phyloP scores from a whole-genome alignment of 306 rosid genomes.

The Medicago arabica region DNA sequence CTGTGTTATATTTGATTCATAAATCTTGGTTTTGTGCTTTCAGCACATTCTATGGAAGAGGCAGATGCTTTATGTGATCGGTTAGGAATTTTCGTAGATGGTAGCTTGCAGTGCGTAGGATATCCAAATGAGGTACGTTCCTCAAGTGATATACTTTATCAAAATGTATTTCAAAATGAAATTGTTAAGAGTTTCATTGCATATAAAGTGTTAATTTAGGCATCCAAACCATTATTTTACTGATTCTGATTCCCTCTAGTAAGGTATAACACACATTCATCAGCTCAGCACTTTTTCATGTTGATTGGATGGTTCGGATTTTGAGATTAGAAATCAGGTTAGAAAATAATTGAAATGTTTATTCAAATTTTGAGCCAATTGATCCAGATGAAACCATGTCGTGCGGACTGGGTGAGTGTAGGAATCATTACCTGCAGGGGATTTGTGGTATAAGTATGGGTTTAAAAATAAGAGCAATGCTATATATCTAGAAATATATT shows the following conservation, averaged over 20 bases:
- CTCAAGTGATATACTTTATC: slow-evolving; percentile 27
- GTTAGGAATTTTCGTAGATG: slow-evolving; percentile 79
- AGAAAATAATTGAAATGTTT: neutral
- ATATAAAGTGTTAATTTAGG: neutral
- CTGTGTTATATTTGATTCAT: slow-evolving; percentile 7
- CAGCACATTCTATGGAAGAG: slow-evolving; percentile 99
- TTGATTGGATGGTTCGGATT: neutral
- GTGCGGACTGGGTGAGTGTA: neutral
- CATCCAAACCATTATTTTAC: neutral
- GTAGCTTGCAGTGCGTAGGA: slow-evolving; percentile 90
- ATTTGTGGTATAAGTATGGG: neutral
- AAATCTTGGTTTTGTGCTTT: slow-evolving; percentile 41
- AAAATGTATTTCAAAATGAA: slow-evolving; percentile 33
- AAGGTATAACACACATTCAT: neutral
- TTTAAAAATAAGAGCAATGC: too few relatives aligned
- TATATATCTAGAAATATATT: too few relatives aligned
- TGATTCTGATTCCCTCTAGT: neutral
- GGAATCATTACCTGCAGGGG: neutral
- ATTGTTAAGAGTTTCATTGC: neutral
- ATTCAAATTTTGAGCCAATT: neutral
- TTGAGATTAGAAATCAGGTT: neutral
- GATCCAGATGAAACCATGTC: neutral
- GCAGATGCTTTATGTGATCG: slow-evolving; percentile 89
- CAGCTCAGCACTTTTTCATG: neutral
- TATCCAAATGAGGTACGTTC: slow-evolving; percentile 77